Evolutionary conservation across 164 flowering plant species (phyloP).

Genomic region (Echeveria elegans): DNA sequence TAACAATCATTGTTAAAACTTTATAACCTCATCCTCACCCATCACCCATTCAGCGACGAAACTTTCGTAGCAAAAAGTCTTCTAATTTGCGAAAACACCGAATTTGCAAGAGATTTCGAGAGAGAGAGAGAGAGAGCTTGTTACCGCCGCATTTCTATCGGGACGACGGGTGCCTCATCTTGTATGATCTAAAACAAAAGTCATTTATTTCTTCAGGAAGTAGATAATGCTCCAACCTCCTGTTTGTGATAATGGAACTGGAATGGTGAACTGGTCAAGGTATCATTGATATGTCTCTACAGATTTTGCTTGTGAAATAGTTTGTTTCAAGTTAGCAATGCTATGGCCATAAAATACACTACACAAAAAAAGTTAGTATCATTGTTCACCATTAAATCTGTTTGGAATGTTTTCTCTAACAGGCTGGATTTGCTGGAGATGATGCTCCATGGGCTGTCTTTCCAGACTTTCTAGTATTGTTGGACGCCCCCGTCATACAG

Average conservation of each 20-base stretch:
- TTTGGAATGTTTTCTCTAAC: background rate
- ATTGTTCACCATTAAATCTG: background rate
- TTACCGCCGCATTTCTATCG: no score
- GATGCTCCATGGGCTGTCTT: background rate
- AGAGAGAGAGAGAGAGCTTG: no score
- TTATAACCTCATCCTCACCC: no score
- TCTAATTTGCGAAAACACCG: no score
- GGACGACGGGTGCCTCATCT: no score
- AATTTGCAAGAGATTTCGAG: no score
- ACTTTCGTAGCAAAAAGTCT: no score
- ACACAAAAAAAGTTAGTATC: background rate
- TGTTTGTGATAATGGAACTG: constrained; percentile 1
- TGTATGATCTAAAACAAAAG: background rate
- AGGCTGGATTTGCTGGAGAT: constrained; percentile 6
- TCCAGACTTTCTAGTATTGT: constrained; percentile 6
- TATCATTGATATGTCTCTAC: background rate
- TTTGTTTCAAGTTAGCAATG: background rate
- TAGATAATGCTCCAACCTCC: constrained; percentile 4
- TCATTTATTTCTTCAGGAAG: background rate
- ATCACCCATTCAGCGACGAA: no score
- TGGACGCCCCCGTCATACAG: constrained; percentile 4
- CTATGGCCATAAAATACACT: background rate
- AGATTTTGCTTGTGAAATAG: background rate
- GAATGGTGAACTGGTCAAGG: constrained; percentile 6
- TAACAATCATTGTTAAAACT: no score